Evolutionary conservation across 306 rosid species (phyloP), one percentile per base, ranked within the genome.

Genomic region (Acacia confusa): DNA sequence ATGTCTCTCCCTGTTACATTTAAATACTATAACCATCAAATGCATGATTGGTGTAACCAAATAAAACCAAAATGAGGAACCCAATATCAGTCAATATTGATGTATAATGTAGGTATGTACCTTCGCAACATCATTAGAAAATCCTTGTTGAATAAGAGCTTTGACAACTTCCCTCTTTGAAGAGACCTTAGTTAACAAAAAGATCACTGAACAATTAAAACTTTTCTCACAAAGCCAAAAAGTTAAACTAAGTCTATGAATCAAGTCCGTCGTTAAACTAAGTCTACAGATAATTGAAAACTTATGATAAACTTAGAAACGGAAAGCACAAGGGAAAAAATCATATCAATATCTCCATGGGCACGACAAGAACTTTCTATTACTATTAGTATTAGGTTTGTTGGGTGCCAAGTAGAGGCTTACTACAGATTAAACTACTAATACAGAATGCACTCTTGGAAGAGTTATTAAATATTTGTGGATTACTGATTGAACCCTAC

Each of bases 121-220:
- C 95, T 93, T 97, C 76, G 98, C 93, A 76, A 95, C 98, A 84
- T 93, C 99, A 34, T 87, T 87, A 48, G 99, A 93, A 83, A 95
- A 95, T 28, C 97, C 98, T 60, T 87, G 89, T 80, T 87, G 88
- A 84, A 87, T 79, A 64, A 93, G 90, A 80, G 91, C 91, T 66
- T 79, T 80, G 69, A 92, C 76, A 63, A 93, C 84, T 71, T 89
- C 92, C 84, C 85, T 79, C 91, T 93, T 95, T 41, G 97, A 87
- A 70, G 94, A 81, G 79, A 95, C 87, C 97, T 93, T 93, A 77
- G 3, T 47, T 47, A 72, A 77, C 63, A 79, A 87, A 60, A 85
- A 70, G 43, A 71, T 6, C 68, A 43, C 27, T 48, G 16, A 78
- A 53, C 27, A 76, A 78, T 40, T 15, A 81, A 74, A 68, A 47